phyloP scores from a whole-genome alignment of 2,329 filamentous ascomycete species.

The Coniella vitis region DNA sequence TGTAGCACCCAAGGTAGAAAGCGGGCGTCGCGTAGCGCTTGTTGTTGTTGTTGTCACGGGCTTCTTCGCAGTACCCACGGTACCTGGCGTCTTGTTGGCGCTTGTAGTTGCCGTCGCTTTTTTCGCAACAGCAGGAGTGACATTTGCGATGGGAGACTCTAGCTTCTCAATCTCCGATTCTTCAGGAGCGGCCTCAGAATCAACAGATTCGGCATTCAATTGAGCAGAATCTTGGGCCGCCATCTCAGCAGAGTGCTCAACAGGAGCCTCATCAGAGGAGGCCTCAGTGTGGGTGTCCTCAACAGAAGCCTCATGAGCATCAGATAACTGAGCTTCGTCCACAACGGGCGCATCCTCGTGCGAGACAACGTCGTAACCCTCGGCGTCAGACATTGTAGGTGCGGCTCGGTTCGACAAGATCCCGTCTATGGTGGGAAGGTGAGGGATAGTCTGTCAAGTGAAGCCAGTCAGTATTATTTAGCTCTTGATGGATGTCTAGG shows the following conservation, averaged over 20 bases:
- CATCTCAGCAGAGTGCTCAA: slow-evolving; percentile 2
- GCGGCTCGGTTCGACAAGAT: neutral
- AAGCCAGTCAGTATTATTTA: neutral
- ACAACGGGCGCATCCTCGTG: slow-evolving; percentile 20
- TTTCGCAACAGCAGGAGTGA: slow-evolving; percentile 5
- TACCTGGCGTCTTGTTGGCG: slow-evolving; percentile 17
- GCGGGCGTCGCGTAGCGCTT: slow-evolving; percentile 21
- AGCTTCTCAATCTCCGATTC: neutral
- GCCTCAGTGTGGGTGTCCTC: slow-evolving; percentile 1
- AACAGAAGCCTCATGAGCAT: neutral
- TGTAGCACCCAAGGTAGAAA: slow-evolving; percentile 21
- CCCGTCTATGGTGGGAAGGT: neutral
- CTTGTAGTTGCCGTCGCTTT: slow-evolving; percentile 12
- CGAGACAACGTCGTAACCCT: slow-evolving; percentile 24
- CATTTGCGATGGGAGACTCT: neutral
- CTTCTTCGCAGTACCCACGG: slow-evolving; percentile 18
- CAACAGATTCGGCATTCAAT: slow-evolving; percentile 2
- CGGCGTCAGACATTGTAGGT: slow-evolving; percentile 28
- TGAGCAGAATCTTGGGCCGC: slow-evolving; percentile 7
- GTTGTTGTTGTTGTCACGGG: slow-evolving; percentile 18
- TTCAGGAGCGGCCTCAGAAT: slow-evolving; percentile 1
- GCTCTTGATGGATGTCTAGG: neutral
- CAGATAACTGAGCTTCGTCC: too few relatives aligned
- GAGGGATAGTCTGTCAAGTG: slow-evolving; percentile 1
- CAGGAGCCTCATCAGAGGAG: neutral